Percentiles rank a stretch among this genome's conserved stretches.
Conservation (phyloP, 2,329 filamentous ascomycete species). For the Neurospora sp. region DNA sequence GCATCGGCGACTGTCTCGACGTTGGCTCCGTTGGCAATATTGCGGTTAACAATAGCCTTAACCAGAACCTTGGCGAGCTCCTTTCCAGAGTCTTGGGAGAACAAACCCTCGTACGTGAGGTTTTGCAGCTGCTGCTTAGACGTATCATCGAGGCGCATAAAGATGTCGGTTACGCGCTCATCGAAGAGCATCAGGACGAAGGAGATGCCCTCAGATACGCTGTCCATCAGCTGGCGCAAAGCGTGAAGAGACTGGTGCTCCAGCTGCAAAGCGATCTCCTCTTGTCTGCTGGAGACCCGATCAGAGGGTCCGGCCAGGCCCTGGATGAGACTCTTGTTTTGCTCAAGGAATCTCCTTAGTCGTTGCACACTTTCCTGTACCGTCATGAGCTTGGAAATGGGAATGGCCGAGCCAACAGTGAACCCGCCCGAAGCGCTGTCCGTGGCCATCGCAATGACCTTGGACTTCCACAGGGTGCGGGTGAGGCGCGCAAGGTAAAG, state of each 20-base stretch:
- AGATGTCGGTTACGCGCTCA: slow-evolving; percentile 83
- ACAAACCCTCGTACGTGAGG: slow-evolving; percentile 81
- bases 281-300: slow-evolving; percentile 68
- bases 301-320: slow-evolving; percentile 87
- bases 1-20: slow-evolving; percentile 96
- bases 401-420: slow-evolving; percentile 57
- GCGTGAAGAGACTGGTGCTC: slow-evolving; percentile 90
- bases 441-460: slow-evolving; percentile 51
- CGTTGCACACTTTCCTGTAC: slow-evolving; percentile 76
- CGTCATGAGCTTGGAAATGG: slow-evolving; percentile 56
- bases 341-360: slow-evolving; percentile 70
- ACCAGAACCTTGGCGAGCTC: slow-evolving; percentile 90
- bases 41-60: slow-evolving; percentile 95
- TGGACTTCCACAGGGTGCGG: slow-evolving; percentile 76
- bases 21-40: slow-evolving; percentile 92
- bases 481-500: slow-evolving; percentile 84
- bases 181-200: slow-evolving; percentile 94
- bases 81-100: slow-evolving; percentile 68
- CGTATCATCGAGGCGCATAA: slow-evolving; percentile 61
- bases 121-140: slow-evolving; percentile 60
- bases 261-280: slow-evolving; percentile 84
- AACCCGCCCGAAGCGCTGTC: slow-evolving; percentile 46
- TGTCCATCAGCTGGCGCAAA: slow-evolving; percentile 73
- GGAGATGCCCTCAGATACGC: slow-evolving; percentile 92
- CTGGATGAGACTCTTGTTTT: slow-evolving; percentile 88